Conservation (phyloP, 176 grass and related monocot species). For the bread wheat (Triticum aestivum) region DNA sequence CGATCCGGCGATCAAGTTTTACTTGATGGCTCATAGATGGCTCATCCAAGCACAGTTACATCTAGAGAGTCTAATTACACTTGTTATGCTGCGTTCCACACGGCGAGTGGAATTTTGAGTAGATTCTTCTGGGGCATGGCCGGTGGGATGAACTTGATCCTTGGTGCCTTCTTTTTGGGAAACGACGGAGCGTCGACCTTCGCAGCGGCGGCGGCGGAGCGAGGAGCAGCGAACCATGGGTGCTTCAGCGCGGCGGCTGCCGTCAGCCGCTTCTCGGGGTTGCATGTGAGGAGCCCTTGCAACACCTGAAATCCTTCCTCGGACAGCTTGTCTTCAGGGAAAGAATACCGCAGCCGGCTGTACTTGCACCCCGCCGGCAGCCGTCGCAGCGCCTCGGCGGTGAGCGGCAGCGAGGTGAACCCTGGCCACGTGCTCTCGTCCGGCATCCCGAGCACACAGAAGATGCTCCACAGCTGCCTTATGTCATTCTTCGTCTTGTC, state of each 20-base stretch:
- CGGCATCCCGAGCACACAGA: not conserved
- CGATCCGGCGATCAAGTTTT: no score
- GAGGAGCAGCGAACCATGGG: not conserved
- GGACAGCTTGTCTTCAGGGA: conserved; percentile 17
- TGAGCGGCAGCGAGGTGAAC: not conserved
- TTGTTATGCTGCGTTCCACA: not conserved
- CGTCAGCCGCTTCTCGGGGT: not conserved
- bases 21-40: no score
- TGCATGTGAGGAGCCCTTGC: not conserved
- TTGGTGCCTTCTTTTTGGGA: not conserved
- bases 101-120: not conserved
- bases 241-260: not conserved
- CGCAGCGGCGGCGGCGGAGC: not conserved
- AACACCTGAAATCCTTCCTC: conserved; percentile 20
- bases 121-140: not conserved
- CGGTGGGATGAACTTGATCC: not conserved
- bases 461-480: conserved; percentile 15
- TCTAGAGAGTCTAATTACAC: not conserved
- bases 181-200: not conserved
- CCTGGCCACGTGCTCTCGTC: not conserved
- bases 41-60: no score
- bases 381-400: not conserved
- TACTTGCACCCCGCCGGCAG: not conserved
- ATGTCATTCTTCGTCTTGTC: not conserved
- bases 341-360: conserved; percentile 9